Evolutionary conservation across 208 protist species (phyloP), one percentile per base, ranked within the genome.

Genomic region (Vickermania ingenoplastis): DNA sequence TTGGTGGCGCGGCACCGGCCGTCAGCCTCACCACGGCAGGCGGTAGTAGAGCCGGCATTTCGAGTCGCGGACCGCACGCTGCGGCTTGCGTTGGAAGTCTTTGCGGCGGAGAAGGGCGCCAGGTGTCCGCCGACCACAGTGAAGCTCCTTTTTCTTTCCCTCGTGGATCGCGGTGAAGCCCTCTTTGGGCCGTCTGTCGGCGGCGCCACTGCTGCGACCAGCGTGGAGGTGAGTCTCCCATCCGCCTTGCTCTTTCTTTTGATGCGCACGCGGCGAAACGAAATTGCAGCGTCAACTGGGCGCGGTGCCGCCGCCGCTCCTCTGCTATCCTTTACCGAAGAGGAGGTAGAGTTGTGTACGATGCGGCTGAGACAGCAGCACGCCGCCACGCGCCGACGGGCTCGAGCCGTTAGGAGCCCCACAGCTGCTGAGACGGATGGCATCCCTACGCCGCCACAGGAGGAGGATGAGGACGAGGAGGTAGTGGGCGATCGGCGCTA

Each of bases 81-180:
- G 23, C 64, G 75, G 28, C 69, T 91, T 25, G 74, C 71, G 27
- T 51, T 91, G 25, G 69, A 73, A 4, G 52, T 81, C 41, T 89
- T 83, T 60, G 71, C 70, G 1, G 48, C 59, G 4, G 83, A 94
- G 58, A 86, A 86, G 41, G 87, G 81, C 4, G 22, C 86, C 3
- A 81, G 81, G 13, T 94, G 87, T 50, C 81, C 83, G 1, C 73
- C 87, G 3, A 68, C 65, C n/a, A 82, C 79, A 4, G 72, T 82
- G 5, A 81, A 77, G 54, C 76, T 77, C 3, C 51, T 93, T 29
- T 56, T 83, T 5, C 13, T 29, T 1, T 56, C 66, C 25, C 57
- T 81, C 1, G 67, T 73, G 11, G 63, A 57, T 48, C 48, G 79
- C 0, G 67, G 27, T 2, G 52, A 56, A n/a, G 17, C 7, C 7